Percentiles rank a stretch among this genome's conserved stretches.
These are phyloP conservation scores for Rhynchospora pubera DNA, from an alignment of 176 grass and related monocot species.

Conservation along the genomic window DNA sequence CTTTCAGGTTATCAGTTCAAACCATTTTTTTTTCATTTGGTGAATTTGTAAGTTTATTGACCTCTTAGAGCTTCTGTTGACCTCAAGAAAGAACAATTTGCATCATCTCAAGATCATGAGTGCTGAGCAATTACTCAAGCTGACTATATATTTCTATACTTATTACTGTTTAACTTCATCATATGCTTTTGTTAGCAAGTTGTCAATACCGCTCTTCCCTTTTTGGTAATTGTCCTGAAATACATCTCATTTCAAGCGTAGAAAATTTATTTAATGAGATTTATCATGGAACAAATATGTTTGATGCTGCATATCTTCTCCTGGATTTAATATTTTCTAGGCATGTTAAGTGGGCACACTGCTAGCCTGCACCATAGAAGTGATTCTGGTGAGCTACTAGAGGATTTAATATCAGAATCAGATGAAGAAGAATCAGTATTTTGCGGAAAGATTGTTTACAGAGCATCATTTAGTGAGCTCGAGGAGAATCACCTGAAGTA, in stretches of 20 bases:
- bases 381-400: constrained; percentile 37
- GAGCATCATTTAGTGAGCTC: constrained; percentile 59
- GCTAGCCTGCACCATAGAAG: constrained; percentile 43
- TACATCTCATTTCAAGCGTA: not conserved
- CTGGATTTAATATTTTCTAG: constrained; percentile 11
- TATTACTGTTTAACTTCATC: not conserved
- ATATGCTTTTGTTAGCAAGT: not conserved
- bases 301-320: not conserved
- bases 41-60: not conserved
- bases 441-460: constrained; percentile 32
- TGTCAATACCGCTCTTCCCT: not conserved
- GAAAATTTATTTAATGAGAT: not conserved
- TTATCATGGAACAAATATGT: not conserved
- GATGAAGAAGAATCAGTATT: constrained; percentile 25
- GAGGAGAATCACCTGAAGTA: constrained; percentile 38
- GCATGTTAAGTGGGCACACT: constrained; percentile 44
- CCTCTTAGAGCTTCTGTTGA: not conserved
- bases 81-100: not conserved
- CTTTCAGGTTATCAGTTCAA: not conserved
- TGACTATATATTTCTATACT: not conserved
- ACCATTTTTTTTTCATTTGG: not conserved
- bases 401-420: constrained; percentile 31
- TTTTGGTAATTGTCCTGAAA: not conserved
- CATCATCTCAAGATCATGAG: not conserved
- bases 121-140: not conserved